Conservation (phyloP, 2,329 filamentous ascomycete genomes). For the Ambrosiella beaveri region DNA sequence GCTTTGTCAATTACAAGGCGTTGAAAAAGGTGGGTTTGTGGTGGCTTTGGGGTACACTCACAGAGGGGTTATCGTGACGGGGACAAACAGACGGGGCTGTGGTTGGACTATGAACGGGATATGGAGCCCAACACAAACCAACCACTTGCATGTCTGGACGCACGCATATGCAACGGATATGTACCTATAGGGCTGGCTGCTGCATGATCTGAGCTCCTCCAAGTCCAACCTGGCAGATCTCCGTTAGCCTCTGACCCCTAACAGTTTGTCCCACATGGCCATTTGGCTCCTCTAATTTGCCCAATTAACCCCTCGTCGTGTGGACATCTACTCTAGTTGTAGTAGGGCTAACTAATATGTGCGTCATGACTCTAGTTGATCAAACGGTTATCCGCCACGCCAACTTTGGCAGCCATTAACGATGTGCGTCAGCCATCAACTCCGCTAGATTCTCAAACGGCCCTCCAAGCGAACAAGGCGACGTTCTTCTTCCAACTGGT, state of each 20-base stretch:
- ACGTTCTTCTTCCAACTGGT: slow-evolving; percentile 98
- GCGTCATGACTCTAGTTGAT: slow-evolving; percentile 53
- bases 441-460: slow-evolving; percentile 60
- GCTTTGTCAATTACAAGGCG: slow-evolving; percentile 98
- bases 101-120: no score
- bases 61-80: neutral
- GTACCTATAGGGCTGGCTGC: no score
- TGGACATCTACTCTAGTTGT: neutral
- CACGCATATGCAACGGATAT: no score
- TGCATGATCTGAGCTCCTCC: no score
- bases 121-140: no score
- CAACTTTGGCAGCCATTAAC: slow-evolving; percentile 62
- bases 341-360: neutral
- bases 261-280: neutral
- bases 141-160: no score
- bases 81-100: no score
- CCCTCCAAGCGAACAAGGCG: slow-evolving; percentile 89
- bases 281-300: neutral
- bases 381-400: slow-evolving; percentile 90
- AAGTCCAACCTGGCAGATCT: neutral
- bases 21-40: slow-evolving; percentile 74
- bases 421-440: slow-evolving; percentile 32
- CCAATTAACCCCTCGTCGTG: no score
- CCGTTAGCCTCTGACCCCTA: neutral
- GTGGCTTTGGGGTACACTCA: neutral